A percentile compares a stretch with the other conserved stretches of the same genome.
These are phyloP conservation scores for Starmerella etchellsii DNA, from an alignment of 805 yeast species.

Conservation along the genomic window DNA sequence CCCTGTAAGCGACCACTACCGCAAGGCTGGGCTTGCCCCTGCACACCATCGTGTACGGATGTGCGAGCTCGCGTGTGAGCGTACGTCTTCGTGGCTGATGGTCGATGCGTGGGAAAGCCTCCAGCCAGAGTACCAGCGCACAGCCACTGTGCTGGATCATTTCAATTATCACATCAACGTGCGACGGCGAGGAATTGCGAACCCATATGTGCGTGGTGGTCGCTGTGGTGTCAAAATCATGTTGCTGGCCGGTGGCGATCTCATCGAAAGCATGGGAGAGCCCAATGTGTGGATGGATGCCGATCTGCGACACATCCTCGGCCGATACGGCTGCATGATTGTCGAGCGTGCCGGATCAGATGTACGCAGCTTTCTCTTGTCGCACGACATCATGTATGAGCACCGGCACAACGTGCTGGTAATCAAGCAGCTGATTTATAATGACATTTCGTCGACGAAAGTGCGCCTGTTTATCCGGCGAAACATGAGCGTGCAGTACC, in stretches of 20 bases:
- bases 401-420: constrained; percentile 85
- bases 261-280: constrained; percentile 98
- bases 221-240: constrained; percentile 79
- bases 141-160: constrained; percentile 91
- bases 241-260: constrained; percentile 95
- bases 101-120: constrained; percentile 98
- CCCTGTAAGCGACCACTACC: constrained; percentile 82
- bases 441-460: constrained; percentile 90
- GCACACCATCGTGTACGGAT: constrained; percentile 84
- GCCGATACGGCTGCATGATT: constrained; percentile 89
- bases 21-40: constrained; percentile 84
- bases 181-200: constrained; percentile 70
- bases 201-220: constrained; percentile 28
- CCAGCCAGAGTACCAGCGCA: constrained; percentile 80
- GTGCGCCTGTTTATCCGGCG: constrained; percentile 84
- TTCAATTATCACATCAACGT: constrained; percentile 90
- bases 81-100: constrained; percentile 96
- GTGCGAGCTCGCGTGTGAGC: constrained; percentile 96
- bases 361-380: constrained; percentile 77
- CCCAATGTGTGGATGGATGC: constrained; percentile 98
- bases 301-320: constrained; percentile 88
- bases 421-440: constrained; percentile 89
- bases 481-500: constrained; percentile 92
- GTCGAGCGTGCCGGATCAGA: constrained; percentile 96
- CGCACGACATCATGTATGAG: constrained; percentile 96